These are phyloP conservation scores for Trichoderma erinaceum DNA, from an alignment of 495 filamentous ascomycete genomes.

Conservation along the genomic window DNA sequence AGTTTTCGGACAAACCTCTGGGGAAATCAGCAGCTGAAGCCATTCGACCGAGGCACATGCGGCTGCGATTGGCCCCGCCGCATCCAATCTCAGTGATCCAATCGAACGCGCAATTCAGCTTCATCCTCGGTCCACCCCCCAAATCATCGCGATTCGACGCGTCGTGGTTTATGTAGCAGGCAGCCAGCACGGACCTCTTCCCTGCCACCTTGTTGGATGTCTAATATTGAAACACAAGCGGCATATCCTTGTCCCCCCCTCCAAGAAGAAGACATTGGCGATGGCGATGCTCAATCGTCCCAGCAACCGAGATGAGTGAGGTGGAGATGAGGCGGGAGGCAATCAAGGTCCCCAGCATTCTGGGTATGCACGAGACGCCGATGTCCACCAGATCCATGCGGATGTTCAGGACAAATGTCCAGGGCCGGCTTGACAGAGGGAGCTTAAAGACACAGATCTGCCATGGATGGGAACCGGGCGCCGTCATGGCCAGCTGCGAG, in stretches of 20 bases:
- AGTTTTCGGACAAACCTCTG: neutral
- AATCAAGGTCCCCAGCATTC: slow-evolving; percentile 1
- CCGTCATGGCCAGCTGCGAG: slow-evolving; percentile 1
- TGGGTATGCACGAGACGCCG: neutral
- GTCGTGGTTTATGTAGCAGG: neutral
- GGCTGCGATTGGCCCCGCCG: slow-evolving; percentile 5
- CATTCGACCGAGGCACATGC: slow-evolving; percentile 8
- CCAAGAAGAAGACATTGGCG: neutral
- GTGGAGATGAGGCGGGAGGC: slow-evolving; percentile 9
- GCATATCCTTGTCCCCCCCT: neutral
- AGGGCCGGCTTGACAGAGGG: neutral
- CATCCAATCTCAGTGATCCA: neutral
- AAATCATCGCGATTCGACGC: slow-evolving; percentile 3
- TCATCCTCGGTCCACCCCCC: neutral
- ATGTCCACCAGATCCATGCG: slow-evolving; percentile 2
- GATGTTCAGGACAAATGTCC: neutral
- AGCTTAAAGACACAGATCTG: slow-evolving; percentile 11
- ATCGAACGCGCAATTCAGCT: slow-evolving; percentile 6
- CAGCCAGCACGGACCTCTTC: slow-evolving; percentile 5
- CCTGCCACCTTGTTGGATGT: slow-evolving; percentile 9
- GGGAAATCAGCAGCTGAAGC: slow-evolving; percentile 12
- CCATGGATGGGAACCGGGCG: neutral
- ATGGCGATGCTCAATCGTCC: neutral
- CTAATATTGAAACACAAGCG: neutral
- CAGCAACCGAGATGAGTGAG: slow-evolving; percentile 7